Conservation (phyloP, 352 stramenopile genomes). For the Albugo laibachii region DNA sequence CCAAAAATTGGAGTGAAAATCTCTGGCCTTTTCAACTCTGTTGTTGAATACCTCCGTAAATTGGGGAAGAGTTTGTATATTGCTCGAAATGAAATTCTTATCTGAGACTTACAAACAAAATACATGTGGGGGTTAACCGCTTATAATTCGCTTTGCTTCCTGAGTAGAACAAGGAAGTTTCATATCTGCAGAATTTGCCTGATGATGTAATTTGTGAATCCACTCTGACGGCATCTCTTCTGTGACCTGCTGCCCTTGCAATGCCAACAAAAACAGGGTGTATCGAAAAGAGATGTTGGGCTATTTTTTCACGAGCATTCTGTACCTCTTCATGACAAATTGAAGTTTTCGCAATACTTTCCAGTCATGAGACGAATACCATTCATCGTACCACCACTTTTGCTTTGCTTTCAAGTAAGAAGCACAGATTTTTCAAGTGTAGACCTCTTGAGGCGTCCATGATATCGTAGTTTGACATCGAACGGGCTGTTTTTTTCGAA, state of each 20-base stretch:
- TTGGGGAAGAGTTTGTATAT: constrained; percentile 64
- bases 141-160: not conserved
- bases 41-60: constrained; percentile 72
- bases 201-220: constrained; percentile 25
- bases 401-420: constrained; percentile 58
- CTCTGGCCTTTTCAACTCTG: constrained; percentile 64
- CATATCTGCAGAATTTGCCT: not conserved
- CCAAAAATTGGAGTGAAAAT: constrained; percentile 72
- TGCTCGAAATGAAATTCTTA: constrained; percentile 27
- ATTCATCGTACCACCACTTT: constrained; percentile 72
- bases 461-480: constrained; percentile 80
- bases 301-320: not conserved
- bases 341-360: constrained; percentile 60
- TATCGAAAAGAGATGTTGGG: constrained; percentile 22
- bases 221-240: constrained; percentile 49
- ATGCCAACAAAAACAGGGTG: constrained; percentile 69
- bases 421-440: constrained; percentile 67
- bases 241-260: constrained; percentile 77
- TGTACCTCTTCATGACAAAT: constrained; percentile 27
- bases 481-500: constrained; percentile 46
- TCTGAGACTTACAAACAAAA: constrained; percentile 69
- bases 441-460: constrained; percentile 43
- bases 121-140: constrained; percentile 24
- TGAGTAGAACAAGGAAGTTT: no score
- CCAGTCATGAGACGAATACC: constrained; percentile 57